Percentiles rank a stretch among this genome's conserved stretches.
Evolutionary conservation across 306 rosid genomes (phyloP).

Genomic region (Medicago arabica): DNA sequence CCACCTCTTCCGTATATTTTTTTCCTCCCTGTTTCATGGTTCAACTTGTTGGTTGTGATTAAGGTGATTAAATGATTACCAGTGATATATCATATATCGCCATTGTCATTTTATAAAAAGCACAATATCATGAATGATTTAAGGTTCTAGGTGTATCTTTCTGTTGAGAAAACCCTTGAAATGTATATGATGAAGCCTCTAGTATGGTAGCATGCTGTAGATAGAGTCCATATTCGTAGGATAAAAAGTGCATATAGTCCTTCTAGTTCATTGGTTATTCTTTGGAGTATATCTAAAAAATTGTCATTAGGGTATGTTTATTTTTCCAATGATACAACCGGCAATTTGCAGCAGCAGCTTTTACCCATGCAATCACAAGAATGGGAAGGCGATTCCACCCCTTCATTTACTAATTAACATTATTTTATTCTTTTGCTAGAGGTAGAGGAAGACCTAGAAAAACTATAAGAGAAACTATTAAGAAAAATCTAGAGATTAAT

Average conservation of each 20-base stretch:
- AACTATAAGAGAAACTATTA: no score
- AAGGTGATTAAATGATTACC: conserved; percentile 5
- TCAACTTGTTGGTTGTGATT: conserved; percentile 26
- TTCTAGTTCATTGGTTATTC: conserved; percentile 28
- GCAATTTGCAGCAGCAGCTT: background rate
- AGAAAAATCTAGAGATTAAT: no score
- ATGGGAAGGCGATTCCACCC: conserved; percentile 15
- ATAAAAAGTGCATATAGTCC: background rate
- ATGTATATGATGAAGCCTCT: conserved; percentile 16
- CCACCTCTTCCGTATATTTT: conserved; percentile 19
- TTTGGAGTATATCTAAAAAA: conserved; percentile 1
- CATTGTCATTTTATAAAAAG: background rate
- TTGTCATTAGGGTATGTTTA: conserved; percentile 1
- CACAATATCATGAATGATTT: background rate
- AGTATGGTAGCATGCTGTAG: background rate
- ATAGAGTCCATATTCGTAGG: conserved; percentile 9
- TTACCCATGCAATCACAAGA: conserved; percentile 17
- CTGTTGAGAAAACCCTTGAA: conserved; percentile 26
- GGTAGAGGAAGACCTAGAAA: no score
- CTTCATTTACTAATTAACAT: conserved; percentile 7
- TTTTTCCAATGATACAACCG: conserved; percentile 9
- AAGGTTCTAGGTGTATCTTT: conserved; percentile 19
- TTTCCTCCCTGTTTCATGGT: conserved; percentile 5
- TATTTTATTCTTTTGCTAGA: conserved; percentile 5
- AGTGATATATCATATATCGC: conserved; percentile 3